Percentiles rank a stretch among this genome's conserved stretches.
Evolutionary conservation across 345 rosid genomes (phyloP).

Genomic region (Syzygium aqueum): DNA sequence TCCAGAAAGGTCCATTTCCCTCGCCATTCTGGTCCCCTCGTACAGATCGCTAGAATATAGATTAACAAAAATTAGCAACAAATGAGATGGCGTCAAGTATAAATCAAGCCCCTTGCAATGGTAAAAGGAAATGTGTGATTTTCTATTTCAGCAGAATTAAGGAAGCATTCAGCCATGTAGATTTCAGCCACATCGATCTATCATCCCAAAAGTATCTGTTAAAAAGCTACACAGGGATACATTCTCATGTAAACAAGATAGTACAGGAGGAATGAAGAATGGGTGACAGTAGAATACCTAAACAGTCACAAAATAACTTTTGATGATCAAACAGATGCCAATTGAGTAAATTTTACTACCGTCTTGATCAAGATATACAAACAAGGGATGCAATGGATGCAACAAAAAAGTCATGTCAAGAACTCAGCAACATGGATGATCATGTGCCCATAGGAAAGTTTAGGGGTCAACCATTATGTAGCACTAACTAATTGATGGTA

Average conservation of each 20-base stretch:
- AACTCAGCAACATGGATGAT: neutral
- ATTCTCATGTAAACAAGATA: neutral
- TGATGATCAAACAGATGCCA: neutral
- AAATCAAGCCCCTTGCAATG: neutral
- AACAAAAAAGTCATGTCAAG: neutral
- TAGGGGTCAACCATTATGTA: neutral
- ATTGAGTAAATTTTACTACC: neutral
- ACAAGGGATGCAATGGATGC: neutral
- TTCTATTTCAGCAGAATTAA: neutral
- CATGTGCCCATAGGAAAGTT: neutral
- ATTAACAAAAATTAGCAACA: neutral
- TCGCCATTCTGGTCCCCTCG: constrained; percentile 84
- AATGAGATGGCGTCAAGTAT: neutral
- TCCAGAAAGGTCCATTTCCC: constrained; percentile 57
- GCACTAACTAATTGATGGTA: neutral
- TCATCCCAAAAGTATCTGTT: neutral
- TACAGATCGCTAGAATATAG: constrained; percentile 59
- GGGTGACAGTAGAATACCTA: neutral
- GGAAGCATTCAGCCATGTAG: neutral
- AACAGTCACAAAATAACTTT: neutral
- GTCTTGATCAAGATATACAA: neutral
- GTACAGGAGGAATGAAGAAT: neutral
- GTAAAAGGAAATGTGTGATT: neutral
- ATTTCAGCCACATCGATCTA: neutral
- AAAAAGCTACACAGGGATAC: neutral